phyloP scores from a whole-genome alignment of 2,329 filamentous ascomycete species.

The Nigrospora osmanthi region DNA sequence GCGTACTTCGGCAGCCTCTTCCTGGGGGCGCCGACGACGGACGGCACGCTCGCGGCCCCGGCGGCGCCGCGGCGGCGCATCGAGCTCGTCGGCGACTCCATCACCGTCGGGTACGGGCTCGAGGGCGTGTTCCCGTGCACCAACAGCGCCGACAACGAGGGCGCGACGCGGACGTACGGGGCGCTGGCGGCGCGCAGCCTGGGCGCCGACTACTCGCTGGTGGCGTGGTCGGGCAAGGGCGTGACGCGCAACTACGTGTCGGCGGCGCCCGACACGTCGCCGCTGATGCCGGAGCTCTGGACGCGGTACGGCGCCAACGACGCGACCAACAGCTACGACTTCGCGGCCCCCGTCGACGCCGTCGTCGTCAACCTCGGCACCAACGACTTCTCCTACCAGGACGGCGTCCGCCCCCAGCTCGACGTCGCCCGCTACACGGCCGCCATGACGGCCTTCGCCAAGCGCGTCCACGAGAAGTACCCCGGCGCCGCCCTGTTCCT shows the following conservation, averaged over 20 bases:
- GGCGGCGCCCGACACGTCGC: conserved; percentile 17
- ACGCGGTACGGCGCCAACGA: conserved; percentile 34
- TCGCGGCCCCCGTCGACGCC: conserved; percentile 24
- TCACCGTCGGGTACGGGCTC: conserved; percentile 34
- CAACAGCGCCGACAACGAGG: conserved; percentile 27
- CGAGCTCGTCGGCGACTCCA: conserved; percentile 36
- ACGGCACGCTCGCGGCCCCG: conserved; percentile 16
- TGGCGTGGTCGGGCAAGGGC: conserved; percentile 37
- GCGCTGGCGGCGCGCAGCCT: conserved; percentile 31
- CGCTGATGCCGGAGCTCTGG: conserved; percentile 30
- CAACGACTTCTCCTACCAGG: conserved; percentile 31
- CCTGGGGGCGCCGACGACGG: conserved; percentile 18
- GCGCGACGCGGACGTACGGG: conserved; percentile 33
- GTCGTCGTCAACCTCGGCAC: conserved; percentile 36
- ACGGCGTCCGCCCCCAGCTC: conserved; percentile 16
- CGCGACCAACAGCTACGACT: conserved; percentile 26
- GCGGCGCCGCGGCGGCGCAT: conserved; percentile 23
- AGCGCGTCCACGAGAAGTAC: conserved; percentile 24
- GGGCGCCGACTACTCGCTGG: conserved; percentile 30
- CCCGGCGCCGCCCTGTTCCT: conserved; percentile 28
- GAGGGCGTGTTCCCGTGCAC: conserved; percentile 30
- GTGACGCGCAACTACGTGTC: conserved; percentile 29
- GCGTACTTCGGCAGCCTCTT: conserved; percentile 22
- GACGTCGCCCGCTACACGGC: conserved; percentile 16
- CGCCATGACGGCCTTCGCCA: conserved; percentile 22